Percentiles rank a stretch among this genome's conserved stretches.
Conservation (phyloP, 2,329 filamentous ascomycete species). For the Scolecobasidium constrictum region DNA sequence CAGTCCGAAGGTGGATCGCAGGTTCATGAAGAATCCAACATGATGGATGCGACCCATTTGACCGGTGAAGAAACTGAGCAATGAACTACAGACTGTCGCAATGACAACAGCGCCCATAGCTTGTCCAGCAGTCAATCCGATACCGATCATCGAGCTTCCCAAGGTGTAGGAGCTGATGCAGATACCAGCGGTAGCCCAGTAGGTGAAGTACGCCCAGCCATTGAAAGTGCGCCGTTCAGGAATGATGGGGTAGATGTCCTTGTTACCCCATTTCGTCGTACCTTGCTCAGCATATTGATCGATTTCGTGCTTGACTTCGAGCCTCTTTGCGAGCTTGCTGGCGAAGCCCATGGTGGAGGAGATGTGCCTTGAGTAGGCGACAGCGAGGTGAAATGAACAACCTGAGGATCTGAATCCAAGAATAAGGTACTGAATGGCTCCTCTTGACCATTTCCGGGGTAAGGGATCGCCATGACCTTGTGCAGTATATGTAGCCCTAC, state of each 20-base stretch:
- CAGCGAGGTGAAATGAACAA: neutral
- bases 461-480: too few species aligned
- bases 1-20: constrained; percentile 14
- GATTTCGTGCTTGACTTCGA: constrained; percentile 1
- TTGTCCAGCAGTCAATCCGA: constrained; percentile 12
- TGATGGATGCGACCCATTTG: constrained; percentile 12
- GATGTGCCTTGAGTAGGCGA: too few species aligned
- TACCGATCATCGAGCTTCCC: constrained; percentile 13
- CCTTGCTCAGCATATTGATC: neutral
- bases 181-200: constrained; percentile 6
- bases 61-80: constrained; percentile 12
- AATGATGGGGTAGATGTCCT: constrained; percentile 3
- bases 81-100: constrained; percentile 4
- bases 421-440: too few species aligned
- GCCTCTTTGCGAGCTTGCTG: neutral
- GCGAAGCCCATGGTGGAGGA: neutral
- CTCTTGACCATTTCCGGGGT: too few species aligned
- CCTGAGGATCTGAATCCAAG: neutral
- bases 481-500: too few species aligned
- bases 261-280: constrained; percentile 2
- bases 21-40: constrained; percentile 15
- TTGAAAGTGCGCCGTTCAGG: constrained; percentile 1
- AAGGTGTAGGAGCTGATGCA: constrained; percentile 12
- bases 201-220: neutral
- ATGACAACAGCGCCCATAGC: constrained; percentile 3